Evolutionary conservation across 2,329 filamentous ascomycete genomes (phyloP).

Genomic region (Penicillium sp.): DNA sequence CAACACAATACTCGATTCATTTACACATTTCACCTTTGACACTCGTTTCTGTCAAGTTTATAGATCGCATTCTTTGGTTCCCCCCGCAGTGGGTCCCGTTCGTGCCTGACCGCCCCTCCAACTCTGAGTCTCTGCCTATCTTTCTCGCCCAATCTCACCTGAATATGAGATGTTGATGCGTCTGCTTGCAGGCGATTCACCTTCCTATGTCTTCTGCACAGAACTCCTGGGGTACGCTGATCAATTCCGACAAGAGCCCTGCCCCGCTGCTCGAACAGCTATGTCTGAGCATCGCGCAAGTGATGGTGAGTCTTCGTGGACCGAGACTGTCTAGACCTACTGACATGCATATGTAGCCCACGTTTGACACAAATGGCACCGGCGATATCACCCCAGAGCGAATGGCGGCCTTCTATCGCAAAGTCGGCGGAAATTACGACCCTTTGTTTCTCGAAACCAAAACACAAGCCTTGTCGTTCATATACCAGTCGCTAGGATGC

Average conservation of each 20-base stretch:
- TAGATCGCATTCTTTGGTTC: conserved; percentile 3
- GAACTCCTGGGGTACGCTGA: conserved; percentile 62
- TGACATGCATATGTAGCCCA: conserved; percentile 21
- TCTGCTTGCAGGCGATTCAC: conserved; percentile 6
- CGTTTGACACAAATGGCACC: conserved; percentile 36
- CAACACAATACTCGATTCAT: too few species aligned
- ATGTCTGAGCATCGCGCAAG: conserved; percentile 65
- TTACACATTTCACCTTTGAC: too few species aligned
- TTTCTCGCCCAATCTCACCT: conserved; percentile 8
- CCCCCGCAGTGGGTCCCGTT: conserved; percentile 25
- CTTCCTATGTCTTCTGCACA: conserved; percentile 33
- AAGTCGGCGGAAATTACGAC: conserved; percentile 75
- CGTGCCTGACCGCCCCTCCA: conserved; percentile 26
- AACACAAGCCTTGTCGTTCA: conserved; percentile 76
- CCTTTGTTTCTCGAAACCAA: conserved; percentile 76
- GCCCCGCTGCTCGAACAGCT: conserved; percentile 68
- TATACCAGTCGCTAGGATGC: conserved; percentile 89
- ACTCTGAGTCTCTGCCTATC: conserved; percentile 8
- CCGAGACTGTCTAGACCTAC: neutral
- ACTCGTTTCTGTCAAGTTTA: neutral
- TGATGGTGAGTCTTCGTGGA: conserved; percentile 62
- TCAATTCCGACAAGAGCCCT: conserved; percentile 67
- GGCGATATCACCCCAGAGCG: conserved; percentile 62
- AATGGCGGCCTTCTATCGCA: conserved; percentile 74
- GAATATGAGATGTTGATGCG: conserved; percentile 12